A percentile compares a stretch with the other conserved stretches of the same genome.
Evolutionary conservation across 345 rosid genomes (phyloP).

Genomic region (Eucalyptus cloeziana): DNA sequence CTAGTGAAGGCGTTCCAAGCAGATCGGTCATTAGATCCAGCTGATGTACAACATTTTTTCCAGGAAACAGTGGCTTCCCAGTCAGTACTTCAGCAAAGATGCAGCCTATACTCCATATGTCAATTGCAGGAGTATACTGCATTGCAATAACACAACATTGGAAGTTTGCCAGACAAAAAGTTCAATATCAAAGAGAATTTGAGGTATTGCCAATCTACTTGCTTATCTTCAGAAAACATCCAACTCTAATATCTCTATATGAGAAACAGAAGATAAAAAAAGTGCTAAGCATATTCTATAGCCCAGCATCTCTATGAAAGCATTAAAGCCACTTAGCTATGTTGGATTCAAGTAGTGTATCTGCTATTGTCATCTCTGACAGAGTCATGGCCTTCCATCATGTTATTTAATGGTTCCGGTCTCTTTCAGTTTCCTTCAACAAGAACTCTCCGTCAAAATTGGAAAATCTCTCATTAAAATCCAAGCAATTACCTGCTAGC

Average conservation of each 20-base stretch:
- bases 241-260: background rate
- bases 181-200: background rate
- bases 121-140: slow-evolving; percentile 97
- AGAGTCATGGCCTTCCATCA: background rate
- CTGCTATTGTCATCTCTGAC: background rate
- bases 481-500: background rate
- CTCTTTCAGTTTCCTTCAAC: background rate
- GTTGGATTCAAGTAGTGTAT: background rate
- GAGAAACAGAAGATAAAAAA: background rate
- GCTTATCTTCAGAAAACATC: background rate
- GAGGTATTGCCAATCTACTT: background rate
- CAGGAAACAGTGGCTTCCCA: slow-evolving; percentile 89
- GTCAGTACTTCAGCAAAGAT: slow-evolving; percentile 88
- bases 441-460: background rate
- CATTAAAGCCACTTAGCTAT: background rate
- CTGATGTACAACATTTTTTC: slow-evolving; percentile 96
- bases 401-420: background rate
- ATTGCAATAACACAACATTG: background rate
- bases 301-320: background rate
- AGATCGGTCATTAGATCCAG: slow-evolving; percentile 94
- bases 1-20: slow-evolving; percentile 87
- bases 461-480: background rate
- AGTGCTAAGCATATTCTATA: background rate
- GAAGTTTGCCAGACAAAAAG: background rate
- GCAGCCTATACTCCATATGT: slow-evolving; percentile 97